Percentiles rank a stretch among this genome's conserved stretches.
phyloP scores from a whole-genome alignment of 2,329 filamentous ascomycete genomes.

The Penicillium sp. region DNA sequence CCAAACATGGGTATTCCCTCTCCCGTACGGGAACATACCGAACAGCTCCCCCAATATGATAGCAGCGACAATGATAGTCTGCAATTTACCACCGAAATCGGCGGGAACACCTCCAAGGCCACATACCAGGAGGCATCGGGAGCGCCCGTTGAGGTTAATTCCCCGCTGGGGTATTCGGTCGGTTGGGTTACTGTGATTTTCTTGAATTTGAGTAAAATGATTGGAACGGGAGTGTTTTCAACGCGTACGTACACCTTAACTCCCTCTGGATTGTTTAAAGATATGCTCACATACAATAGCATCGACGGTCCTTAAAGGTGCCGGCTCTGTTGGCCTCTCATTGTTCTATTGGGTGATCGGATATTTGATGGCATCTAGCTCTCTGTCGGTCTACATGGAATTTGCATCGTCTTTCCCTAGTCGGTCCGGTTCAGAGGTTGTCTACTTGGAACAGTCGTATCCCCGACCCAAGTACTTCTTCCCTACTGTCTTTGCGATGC shows the following conservation, averaged over 20 bases:
- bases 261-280: accelerated
- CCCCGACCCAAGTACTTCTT: conserved; percentile 65
- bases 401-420: conserved; percentile 65
- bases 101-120: conserved; percentile 48
- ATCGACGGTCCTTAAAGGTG: conserved; percentile 57
- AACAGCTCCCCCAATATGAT: background rate
- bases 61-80: conserved; percentile 5
- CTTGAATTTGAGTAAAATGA: conserved; percentile 62
- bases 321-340: conserved; percentile 62
- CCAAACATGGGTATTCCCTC: background rate
- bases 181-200: conserved; percentile 58
- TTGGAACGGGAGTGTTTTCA: conserved; percentile 65
- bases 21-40: background rate
- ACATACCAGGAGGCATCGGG: conserved; percentile 63
- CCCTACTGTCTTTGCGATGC: conserved; percentile 63
- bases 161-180: conserved; percentile 61
- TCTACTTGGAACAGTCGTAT: conserved; percentile 68
- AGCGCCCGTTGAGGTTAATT: conserved; percentile 60
- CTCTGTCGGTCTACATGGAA: conserved; percentile 63
- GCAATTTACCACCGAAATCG: conserved; percentile 9
- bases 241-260: conserved; percentile 52
- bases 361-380: conserved; percentile 57
- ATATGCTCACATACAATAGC: conserved; percentile 33
- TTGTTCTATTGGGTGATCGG: conserved; percentile 67
- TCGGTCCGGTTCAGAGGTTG: conserved; percentile 65